Percentiles rank a stretch among this genome's conserved stretches.
phyloP scores from a whole-genome alignment of 257 asterid genomes.

The Solanum bulbocastanum region DNA sequence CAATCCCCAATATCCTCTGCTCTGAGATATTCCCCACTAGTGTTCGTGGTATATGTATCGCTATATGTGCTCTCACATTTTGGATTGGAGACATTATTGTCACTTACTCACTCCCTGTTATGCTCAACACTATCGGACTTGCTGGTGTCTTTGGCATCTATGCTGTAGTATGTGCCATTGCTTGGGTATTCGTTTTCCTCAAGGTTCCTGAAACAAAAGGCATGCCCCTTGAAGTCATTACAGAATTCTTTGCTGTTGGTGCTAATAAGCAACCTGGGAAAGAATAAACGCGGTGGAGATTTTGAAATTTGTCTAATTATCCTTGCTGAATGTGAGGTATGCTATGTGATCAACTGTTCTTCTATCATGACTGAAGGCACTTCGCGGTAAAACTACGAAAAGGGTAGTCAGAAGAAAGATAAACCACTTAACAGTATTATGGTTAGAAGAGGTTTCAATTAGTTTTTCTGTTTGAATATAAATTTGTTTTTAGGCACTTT shows the following conservation, averaged over 20 bases:
- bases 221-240: conserved; percentile 92
- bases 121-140: conserved; percentile 69
- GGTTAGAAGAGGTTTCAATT: not conserved
- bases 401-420: not conserved
- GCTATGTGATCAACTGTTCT: not conserved
- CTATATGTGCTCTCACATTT: conserved; percentile 82
- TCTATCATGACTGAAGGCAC: not conserved
- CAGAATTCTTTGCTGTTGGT: conserved; percentile 80
- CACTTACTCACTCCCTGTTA: conserved; percentile 58
- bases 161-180: conserved; percentile 47
- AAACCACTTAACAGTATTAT: not conserved
- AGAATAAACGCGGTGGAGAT: not conserved
- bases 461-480: not conserved
- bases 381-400: not conserved
- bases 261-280: conserved; percentile 45
- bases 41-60: conserved; percentile 91
- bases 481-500: not conserved
- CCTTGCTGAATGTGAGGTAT: not conserved
- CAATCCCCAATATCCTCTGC: conserved; percentile 94
- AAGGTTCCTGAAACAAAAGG: conserved; percentile 95
- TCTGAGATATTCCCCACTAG: conserved; percentile 92
- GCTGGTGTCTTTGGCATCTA: conserved; percentile 77
- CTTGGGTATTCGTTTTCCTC: conserved; percentile 68
- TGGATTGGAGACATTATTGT: conserved; percentile 84
- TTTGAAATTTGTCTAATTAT: not conserved